Conservation (phyloP, 257 asterid genomes). For the Gentiana macrophylla region DNA sequence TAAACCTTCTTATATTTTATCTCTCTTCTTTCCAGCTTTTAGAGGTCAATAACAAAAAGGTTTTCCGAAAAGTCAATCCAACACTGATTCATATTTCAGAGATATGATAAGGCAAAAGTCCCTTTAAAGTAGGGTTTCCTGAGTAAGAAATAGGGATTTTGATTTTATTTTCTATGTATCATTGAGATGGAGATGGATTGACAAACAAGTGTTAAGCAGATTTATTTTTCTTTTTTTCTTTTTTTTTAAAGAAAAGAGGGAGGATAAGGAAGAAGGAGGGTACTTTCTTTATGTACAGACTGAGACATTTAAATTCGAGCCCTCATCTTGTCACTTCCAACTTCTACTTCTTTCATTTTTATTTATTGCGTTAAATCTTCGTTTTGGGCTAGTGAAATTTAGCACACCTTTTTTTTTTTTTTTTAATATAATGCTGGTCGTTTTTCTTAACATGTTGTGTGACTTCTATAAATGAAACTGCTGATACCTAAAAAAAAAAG, state of each 20-base stretch:
- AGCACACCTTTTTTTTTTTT: neutral
- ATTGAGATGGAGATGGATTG: conserved; percentile 12
- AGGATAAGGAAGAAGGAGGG: conserved; percentile 56
- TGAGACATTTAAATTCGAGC: conserved; percentile 38
- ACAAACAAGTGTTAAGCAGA: conserved; percentile 17
- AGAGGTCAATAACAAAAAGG: conserved; percentile 6
- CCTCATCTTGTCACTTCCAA: conserved; percentile 59
- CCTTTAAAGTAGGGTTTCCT: conserved; percentile 18
- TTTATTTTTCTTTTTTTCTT: conserved; percentile 16
- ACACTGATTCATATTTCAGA: conserved; percentile 14
- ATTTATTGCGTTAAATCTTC: conserved; percentile 1
- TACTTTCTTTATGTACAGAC: too few species aligned
- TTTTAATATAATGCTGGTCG: neutral
- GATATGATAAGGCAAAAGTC: conserved; percentile 1
- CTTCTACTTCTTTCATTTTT: conserved; percentile 15
- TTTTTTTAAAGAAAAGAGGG: conserved; percentile 14
- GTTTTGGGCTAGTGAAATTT: neutral
- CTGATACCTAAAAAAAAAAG: neutral
- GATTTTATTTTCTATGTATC: neutral
- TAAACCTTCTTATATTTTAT: conserved; percentile 3
- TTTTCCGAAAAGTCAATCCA: conserved; percentile 23
- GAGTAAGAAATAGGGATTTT: conserved; percentile 1
- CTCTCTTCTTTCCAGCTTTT: conserved; percentile 11
- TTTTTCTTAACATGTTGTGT: neutral
- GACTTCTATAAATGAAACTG: neutral